A percentile compares a stretch with the other conserved stretches of the same genome.
Evolutionary conservation across 352 stramenopile species (phyloP).

Genomic region (Pythium folliculosum): DNA sequence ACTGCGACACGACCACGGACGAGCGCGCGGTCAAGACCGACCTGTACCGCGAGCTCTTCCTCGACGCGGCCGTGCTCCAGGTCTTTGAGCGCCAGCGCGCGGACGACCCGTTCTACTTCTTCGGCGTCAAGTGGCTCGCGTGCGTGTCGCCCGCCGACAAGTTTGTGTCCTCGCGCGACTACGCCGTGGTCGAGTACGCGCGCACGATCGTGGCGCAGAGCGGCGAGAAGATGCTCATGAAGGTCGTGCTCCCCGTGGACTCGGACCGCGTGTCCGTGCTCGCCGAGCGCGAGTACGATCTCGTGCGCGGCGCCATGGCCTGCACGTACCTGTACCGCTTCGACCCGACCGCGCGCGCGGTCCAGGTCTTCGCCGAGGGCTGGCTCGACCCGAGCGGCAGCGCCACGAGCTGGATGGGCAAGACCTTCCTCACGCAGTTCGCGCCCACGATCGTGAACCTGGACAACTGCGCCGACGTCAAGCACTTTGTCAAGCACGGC

Average conservation of each 20-base stretch:
- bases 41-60: conserved; percentile 60
- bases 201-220: conserved; percentile 43
- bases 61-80: conserved; percentile 73
- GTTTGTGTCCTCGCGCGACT: conserved; percentile 59
- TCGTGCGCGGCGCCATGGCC: conserved; percentile 57
- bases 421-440: conserved; percentile 64
- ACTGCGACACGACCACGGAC: conserved; percentile 69
- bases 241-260: conserved; percentile 60
- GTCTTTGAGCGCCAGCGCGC: conserved; percentile 58
- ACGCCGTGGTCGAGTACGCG: conserved; percentile 64
- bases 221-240: conserved; percentile 61
- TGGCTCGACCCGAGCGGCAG: conserved; percentile 53
- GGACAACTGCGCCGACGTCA: conserved; percentile 71
- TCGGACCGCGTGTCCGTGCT: conserved; percentile 46
- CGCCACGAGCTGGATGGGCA: conserved; percentile 51
- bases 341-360: conserved; percentile 48
- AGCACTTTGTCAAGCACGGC: conserved; percentile 81
- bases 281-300: conserved; percentile 39
- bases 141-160: conserved; percentile 47
- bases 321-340: conserved; percentile 69
- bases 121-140: conserved; percentile 78
- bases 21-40: conserved; percentile 62
- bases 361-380: conserved; percentile 74
- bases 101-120: conserved; percentile 68
- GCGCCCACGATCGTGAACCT: conserved; percentile 61